Percentiles rank a stretch among this genome's conserved stretches.
These are phyloP conservation scores for Fusarium torreyae DNA, from an alignment of 2,329 filamentous ascomycete species.

Conservation along the genomic window DNA sequence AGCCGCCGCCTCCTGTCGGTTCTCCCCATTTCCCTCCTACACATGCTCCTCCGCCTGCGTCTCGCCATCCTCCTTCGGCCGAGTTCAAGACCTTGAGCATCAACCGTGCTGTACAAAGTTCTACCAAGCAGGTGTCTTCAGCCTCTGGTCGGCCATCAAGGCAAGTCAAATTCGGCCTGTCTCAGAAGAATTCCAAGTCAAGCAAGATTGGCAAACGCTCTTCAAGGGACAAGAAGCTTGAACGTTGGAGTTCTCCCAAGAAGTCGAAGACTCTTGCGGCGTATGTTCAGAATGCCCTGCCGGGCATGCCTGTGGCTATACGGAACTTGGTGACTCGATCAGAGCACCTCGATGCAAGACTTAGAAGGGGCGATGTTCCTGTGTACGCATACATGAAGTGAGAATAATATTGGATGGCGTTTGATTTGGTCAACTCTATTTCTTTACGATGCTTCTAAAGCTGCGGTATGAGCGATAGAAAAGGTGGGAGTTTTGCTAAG, in stretches of 20 bases:
- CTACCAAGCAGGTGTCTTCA: not conserved
- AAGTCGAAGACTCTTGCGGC: constrained; percentile 7
- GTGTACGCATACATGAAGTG: constrained; percentile 10
- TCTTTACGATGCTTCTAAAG: not conserved
- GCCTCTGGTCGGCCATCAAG: not conserved
- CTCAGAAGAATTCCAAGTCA: not conserved
- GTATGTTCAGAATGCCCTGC: constrained; percentile 11
- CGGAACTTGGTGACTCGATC: constrained; percentile 38
- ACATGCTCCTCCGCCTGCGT: not conserved
- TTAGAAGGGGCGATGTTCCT: constrained; percentile 19
- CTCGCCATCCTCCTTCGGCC: not conserved
- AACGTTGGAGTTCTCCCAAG: not conserved
- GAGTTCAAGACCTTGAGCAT: constrained; percentile 4
- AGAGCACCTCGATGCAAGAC: constrained; percentile 25
- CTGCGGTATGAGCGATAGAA: constrained; percentile 10
- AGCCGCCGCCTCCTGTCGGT: not conserved
- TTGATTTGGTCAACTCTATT: not conserved
- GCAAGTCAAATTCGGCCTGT: not conserved
- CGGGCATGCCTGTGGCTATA: constrained; percentile 41
- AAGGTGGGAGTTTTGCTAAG: not conserved
- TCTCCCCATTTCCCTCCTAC: not conserved
- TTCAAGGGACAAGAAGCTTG: not conserved
- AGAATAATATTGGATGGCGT: not conserved
- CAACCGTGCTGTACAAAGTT: constrained; percentile 20
- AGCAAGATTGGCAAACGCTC: constrained; percentile 22